Conservation (phyloP, 192 early-diverging fungal species). For the Umbelopsis sp. region DNA sequence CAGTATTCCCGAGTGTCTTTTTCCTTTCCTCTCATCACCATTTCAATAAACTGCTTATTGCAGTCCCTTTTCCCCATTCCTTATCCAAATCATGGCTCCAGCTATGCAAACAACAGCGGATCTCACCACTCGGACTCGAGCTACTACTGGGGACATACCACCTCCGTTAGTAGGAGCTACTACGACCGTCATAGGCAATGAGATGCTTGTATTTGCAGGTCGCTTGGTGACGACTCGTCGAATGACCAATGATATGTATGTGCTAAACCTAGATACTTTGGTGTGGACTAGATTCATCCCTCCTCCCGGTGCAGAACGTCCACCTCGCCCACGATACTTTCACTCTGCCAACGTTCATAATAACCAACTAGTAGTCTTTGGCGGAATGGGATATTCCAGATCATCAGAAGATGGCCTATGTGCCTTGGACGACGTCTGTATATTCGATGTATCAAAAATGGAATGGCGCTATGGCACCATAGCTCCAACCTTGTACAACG, state of each 20-base stretch:
- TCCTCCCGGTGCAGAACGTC: slow-evolving; percentile 40
- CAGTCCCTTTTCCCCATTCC: not conserved
- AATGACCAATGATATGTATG: slow-evolving; percentile 73
- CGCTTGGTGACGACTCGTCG: slow-evolving; percentile 67
- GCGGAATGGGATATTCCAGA: slow-evolving; percentile 76
- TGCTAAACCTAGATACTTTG: slow-evolving; percentile 66
- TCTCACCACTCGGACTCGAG: slow-evolving; percentile 35
- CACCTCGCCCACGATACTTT: slow-evolving; percentile 68
- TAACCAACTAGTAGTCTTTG: slow-evolving; percentile 72
- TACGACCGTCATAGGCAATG: slow-evolving; percentile 64
- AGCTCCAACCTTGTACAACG: slow-evolving; percentile 48
- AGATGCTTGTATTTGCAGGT: slow-evolving; percentile 74
- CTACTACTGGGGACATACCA: slow-evolving; percentile 69
- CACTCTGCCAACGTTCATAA: slow-evolving; percentile 76
- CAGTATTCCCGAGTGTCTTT: not conserved
- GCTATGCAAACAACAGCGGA: slow-evolving; percentile 30
- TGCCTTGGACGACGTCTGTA: slow-evolving; percentile 70
- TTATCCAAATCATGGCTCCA: not conserved
- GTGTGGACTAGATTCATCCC: slow-evolving; percentile 58
- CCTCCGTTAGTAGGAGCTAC: slow-evolving; percentile 78
- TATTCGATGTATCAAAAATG: slow-evolving; percentile 69
- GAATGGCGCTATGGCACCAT: slow-evolving; percentile 63
- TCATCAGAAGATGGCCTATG: slow-evolving; percentile 55
- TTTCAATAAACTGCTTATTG: not conserved
- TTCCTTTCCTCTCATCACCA: not conserved